Evolutionary conservation across 2,329 filamentous ascomycete genomes (phyloP).

Genomic region (Ophiostoma montium): DNA sequence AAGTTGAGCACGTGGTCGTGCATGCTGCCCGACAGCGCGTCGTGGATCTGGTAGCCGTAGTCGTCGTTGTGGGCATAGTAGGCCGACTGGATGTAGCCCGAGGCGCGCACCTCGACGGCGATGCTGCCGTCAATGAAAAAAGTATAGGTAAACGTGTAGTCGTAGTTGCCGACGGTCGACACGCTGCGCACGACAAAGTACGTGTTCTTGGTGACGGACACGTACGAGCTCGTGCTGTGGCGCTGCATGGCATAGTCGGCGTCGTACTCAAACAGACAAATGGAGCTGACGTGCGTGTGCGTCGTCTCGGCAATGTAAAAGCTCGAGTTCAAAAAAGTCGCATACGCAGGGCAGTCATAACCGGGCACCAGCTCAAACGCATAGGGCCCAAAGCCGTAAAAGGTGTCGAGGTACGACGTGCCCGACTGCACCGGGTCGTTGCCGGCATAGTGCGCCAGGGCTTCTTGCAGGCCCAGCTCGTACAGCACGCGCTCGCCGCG

Average conservation of each 20-base stretch:
- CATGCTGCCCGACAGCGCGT: conserved; percentile 32
- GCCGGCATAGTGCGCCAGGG: conserved; percentile 36
- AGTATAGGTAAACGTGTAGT: conserved; percentile 34
- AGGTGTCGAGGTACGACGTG: conserved; percentile 32
- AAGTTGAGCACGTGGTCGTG: conserved; percentile 43
- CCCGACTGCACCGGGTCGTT: conserved; percentile 32
- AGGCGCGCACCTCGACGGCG: conserved; percentile 35
- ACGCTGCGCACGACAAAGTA: conserved; percentile 32
- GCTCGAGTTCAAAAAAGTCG: conserved; percentile 33
- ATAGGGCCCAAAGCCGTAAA: conserved; percentile 33
- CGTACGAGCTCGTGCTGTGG: conserved; percentile 28
- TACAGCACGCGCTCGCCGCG: conserved; percentile 41
- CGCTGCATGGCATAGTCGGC: conserved; percentile 34
- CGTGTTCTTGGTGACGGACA: conserved; percentile 32
- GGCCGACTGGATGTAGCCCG: conserved; percentile 38
- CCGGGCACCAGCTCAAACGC: conserved; percentile 31
- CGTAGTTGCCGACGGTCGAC: conserved; percentile 40
- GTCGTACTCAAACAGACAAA: conserved; percentile 42
- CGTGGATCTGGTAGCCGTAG: conserved; percentile 36
- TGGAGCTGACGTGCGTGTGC: conserved; percentile 30
- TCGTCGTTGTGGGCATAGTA: conserved; percentile 30
- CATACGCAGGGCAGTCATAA: conserved; percentile 37
- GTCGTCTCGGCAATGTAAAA: conserved; percentile 30
- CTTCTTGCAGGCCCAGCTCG: conserved; percentile 41
- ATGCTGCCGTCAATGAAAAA: conserved; percentile 39